Conservation (phyloP, 2,329 filamentous ascomycete species). For the Fusarium denticulatum region DNA sequence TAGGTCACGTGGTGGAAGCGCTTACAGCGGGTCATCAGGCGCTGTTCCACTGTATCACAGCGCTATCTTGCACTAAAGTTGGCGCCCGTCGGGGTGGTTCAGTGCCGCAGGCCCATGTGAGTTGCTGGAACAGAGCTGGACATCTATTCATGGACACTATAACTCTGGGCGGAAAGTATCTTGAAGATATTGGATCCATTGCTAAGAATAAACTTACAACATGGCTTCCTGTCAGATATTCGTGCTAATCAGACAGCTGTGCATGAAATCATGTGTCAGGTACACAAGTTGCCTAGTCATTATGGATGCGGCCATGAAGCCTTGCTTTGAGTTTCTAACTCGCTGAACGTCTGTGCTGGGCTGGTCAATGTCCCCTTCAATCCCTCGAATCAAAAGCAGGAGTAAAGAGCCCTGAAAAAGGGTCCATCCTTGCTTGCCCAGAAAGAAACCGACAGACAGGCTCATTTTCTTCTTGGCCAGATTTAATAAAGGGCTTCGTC, state of each 20-base stretch:
- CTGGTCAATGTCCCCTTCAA: conserved; percentile 17
- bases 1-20: conserved; percentile 40
- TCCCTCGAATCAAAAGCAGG: conserved; percentile 25
- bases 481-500: neutral
- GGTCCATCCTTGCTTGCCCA: conserved; percentile 1
- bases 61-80: conserved; percentile 41
- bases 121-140: neutral
- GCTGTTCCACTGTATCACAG: conserved; percentile 37
- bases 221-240: neutral
- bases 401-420: conserved; percentile 23
- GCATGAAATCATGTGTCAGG: conserved; percentile 25
- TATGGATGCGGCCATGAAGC: conserved; percentile 26
- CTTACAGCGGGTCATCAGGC: conserved; percentile 34
- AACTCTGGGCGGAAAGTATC: neutral
- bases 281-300: conserved; percentile 1
- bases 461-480: neutral
- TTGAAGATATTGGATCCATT: neutral
- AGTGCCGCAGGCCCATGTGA: conserved; percentile 1
- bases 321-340: conserved; percentile 19
- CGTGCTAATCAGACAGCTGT: neutral
- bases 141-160: neutral
- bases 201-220: neutral
- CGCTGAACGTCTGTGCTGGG: conserved; percentile 22
- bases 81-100: conserved; percentile 33
- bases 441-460: neutral